phyloP scores from a whole-genome alignment of 2,329 filamentous ascomycete species.

The Fusarium humuli region DNA sequence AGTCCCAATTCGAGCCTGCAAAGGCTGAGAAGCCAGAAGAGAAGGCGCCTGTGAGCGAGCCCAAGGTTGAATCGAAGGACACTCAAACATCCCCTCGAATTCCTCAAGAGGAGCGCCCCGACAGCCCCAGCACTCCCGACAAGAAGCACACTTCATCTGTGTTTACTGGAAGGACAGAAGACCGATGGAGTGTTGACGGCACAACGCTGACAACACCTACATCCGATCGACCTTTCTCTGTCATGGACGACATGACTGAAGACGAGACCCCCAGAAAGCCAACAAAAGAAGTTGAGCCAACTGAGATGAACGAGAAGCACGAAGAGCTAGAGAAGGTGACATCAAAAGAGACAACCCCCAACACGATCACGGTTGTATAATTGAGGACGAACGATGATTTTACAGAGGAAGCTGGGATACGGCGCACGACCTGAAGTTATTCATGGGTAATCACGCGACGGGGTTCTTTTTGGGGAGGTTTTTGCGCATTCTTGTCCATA shows the following conservation, averaged over 20 bases:
- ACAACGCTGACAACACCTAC: conserved; percentile 55
- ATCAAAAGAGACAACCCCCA: conserved; percentile 43
- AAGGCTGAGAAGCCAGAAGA: conserved; percentile 2
- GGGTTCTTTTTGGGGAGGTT: conserved; percentile 30
- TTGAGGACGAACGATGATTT: conserved; percentile 37
- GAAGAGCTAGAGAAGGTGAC: conserved; percentile 39
- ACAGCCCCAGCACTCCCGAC: conserved; percentile 47
- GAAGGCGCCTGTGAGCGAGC: conserved; percentile 1
- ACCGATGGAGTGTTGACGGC: conserved; percentile 53
- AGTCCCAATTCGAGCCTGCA: conserved; percentile 4
- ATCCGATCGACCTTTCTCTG: conserved; percentile 52
- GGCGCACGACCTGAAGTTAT: conserved; percentile 39
- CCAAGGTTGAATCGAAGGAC: conserved; percentile 21
- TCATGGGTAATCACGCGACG: conserved; percentile 32
- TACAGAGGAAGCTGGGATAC: conserved; percentile 39
- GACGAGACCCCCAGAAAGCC: conserved; percentile 50
- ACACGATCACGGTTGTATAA: conserved; percentile 46
- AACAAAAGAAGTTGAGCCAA: conserved; percentile 39
- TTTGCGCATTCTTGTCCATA: conserved; percentile 47
- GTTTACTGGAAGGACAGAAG: conserved; percentile 54
- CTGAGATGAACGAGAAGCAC: conserved; percentile 41
- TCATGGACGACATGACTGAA: conserved; percentile 48
- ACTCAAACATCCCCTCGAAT: conserved; percentile 20
- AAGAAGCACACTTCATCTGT: conserved; percentile 55
- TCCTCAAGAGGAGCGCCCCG: conserved; percentile 39